A percentile compares a stretch with the other conserved stretches of the same genome.
These are phyloP conservation scores for bread wheat (Triticum aestivum) DNA, from an alignment of 176 grass and related monocot species.

Conservation along the genomic window DNA sequence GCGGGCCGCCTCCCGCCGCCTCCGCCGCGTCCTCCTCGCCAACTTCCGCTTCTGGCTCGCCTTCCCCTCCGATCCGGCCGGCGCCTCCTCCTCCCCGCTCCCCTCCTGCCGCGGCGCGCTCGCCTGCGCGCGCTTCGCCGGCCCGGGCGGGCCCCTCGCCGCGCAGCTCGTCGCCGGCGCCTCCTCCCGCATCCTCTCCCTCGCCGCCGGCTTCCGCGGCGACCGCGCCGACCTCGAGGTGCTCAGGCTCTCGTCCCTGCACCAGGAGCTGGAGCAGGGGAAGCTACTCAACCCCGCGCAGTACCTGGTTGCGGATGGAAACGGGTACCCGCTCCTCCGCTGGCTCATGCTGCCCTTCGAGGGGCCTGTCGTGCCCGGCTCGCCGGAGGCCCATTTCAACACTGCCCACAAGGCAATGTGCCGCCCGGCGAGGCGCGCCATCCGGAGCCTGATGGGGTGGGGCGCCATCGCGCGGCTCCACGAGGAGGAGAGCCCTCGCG, in stretches of 20 bases:
- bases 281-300: conserved; percentile 41
- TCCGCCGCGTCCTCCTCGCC: conserved; percentile 76
- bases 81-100: conserved; percentile 26
- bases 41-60: conserved; percentile 84
- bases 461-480: conserved; percentile 43
- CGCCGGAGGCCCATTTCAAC: conserved; percentile 60
- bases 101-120: conserved; percentile 64
- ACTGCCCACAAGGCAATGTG: conserved; percentile 44
- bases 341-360: conserved; percentile 76
- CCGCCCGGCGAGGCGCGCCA: conserved; percentile 40
- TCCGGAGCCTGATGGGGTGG: conserved; percentile 74
- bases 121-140: conserved; percentile 56
- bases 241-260: conserved; percentile 53
- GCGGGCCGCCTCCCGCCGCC: conserved; percentile 54
- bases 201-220: conserved; percentile 69
- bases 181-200: conserved; percentile 54
- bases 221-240: conserved; percentile 50
- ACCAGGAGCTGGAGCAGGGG: conserved; percentile 57
- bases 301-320: conserved; percentile 55
- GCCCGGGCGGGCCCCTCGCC: conserved; percentile 28
- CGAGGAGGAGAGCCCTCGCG: conserved; percentile 56
- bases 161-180: conserved; percentile 65
- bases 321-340: conserved; percentile 56
- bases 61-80: conserved; percentile 43
- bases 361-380: not conserved